Percentiles rank a stretch among this genome's conserved stretches.
These are phyloP conservation scores for Volvariella surrecta DNA, from an alignment of 1,284 basidiomycete genomes.

Conservation along the genomic window DNA sequence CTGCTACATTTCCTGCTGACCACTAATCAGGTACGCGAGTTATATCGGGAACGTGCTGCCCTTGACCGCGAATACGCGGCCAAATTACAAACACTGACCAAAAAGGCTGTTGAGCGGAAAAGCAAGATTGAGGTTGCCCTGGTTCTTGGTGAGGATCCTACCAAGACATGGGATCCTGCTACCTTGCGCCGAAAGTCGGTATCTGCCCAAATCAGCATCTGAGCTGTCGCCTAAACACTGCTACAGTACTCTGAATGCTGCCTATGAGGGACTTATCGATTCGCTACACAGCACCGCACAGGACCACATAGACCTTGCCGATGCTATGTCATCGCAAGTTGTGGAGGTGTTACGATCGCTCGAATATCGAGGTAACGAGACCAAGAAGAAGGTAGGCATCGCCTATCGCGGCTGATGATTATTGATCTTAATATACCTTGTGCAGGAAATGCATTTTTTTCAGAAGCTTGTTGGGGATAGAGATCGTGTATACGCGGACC, in stretches of 20 bases:
- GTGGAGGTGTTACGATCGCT: conserved; percentile 54
- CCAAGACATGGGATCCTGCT: conserved; percentile 49
- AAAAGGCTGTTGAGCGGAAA: conserved; percentile 66
- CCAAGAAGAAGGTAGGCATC: conserved; percentile 52
- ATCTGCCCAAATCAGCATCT: background rate
- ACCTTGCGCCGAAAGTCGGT: conserved; percentile 46
- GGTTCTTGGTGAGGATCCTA: conserved; percentile 59
- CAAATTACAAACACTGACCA: conserved; percentile 56
- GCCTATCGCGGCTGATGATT: background rate
- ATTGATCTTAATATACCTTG: conserved; percentile 7
- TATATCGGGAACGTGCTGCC: conserved; percentile 55
- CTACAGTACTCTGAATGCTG: conserved; percentile 60
- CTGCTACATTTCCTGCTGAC: background rate
- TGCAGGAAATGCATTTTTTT: conserved; percentile 59
- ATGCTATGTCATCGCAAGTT: conserved; percentile 49
- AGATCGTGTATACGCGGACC: conserved; percentile 59
- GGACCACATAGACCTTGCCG: conserved; percentile 61
- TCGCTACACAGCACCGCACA: conserved; percentile 54
- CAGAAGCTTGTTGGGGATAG: conserved; percentile 64
- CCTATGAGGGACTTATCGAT: conserved; percentile 57
- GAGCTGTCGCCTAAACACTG: conserved; percentile 2
- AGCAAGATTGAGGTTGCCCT: conserved; percentile 43
- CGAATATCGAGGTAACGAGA: conserved; percentile 55
- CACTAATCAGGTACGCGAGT: conserved; percentile 49
- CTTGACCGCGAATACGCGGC: conserved; percentile 71